phyloP scores from a whole-genome alignment of 371 early-diverging fungal species.

The Chytridium lagenaria region DNA sequence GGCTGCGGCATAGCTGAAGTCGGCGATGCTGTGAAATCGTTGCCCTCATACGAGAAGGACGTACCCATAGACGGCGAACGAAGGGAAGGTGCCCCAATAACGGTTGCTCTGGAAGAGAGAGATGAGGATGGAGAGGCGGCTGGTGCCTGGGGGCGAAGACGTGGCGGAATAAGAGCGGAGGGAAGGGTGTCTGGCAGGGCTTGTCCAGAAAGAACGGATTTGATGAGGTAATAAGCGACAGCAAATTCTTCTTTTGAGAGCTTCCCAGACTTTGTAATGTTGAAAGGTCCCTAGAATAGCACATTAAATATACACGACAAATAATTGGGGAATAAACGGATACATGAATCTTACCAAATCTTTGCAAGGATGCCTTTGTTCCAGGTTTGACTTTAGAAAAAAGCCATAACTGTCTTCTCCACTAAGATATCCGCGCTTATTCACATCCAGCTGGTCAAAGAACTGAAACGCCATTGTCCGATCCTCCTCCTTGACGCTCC shows the following conservation, averaged over 20 bases:
- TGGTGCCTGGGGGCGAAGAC: constrained; percentile 24
- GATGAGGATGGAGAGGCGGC: background rate
- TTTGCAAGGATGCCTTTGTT: constrained; percentile 44
- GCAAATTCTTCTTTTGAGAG: constrained; percentile 54
- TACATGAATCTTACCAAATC: constrained; percentile 44
- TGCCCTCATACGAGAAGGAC: background rate
- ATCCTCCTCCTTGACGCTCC: constrained; percentile 77
- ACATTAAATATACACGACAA: too few species aligned
- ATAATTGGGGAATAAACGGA: background rate
- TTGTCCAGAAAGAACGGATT: constrained; percentile 39
- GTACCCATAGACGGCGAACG: background rate
- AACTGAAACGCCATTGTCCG: constrained; percentile 71
- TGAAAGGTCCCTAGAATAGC: constrained; percentile 52
- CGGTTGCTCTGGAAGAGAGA: background rate
- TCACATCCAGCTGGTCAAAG: constrained; percentile 74
- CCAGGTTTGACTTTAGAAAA: constrained; percentile 50
- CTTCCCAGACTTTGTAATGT: constrained; percentile 40
- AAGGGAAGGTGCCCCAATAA: background rate
- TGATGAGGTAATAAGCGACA: constrained; percentile 55
- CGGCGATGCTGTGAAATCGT: background rate
- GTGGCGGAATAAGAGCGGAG: constrained; percentile 49
- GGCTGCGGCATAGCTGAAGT: background rate
- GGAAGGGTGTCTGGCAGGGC: constrained; percentile 45
- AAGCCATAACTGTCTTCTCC: constrained; percentile 52
- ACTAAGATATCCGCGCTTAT: constrained; percentile 53